A percentile compares a stretch with the other conserved stretches of the same genome.
These are phyloP conservation scores for Chloromonas sp. DNA, from an alignment of 163 green algal genomes.

Conservation along the genomic window DNA sequence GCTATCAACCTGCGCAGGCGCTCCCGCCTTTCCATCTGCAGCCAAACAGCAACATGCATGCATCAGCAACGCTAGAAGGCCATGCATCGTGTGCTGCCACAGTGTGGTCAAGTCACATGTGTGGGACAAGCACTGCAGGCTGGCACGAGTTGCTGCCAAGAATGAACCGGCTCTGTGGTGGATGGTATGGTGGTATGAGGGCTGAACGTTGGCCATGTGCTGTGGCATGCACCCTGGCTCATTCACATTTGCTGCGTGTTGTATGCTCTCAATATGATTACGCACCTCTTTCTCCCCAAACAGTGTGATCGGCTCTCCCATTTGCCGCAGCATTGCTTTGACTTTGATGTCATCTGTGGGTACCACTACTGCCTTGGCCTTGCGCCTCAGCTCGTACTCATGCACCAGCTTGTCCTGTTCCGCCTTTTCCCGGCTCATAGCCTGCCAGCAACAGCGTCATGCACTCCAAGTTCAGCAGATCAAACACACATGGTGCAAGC, in stretches of 20 bases:
- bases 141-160: too few relatives aligned
- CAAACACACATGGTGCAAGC: too few relatives aligned
- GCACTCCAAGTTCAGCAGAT: too few relatives aligned
- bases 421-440: constrained; percentile 30
- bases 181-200: too few relatives aligned
- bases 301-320: constrained; percentile 87
- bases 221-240: too few relatives aligned
- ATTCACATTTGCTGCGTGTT: too few relatives aligned
- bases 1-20: constrained; percentile 78
- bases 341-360: constrained; percentile 84
- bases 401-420: constrained; percentile 66
- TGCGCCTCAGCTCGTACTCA: constrained; percentile 73
- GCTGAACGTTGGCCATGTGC: too few relatives aligned
- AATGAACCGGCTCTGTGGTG: too few relatives aligned
- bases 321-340: constrained; percentile 63
- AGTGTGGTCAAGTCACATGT: too few relatives aligned
- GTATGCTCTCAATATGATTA: too few relatives aligned
- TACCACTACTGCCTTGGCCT: constrained; percentile 64
- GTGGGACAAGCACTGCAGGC: too few relatives aligned
- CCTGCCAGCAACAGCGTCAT: constrained; percentile 21
- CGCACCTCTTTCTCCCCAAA: constrained; percentile 88
- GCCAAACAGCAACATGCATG: neutral
- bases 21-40: constrained; percentile 84
- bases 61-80: neutral
- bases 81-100: too few relatives aligned